Base-by-base conservation (phyloP, 2,329 filamentous ascomycete species). In the Phoma herbarum region DNA sequence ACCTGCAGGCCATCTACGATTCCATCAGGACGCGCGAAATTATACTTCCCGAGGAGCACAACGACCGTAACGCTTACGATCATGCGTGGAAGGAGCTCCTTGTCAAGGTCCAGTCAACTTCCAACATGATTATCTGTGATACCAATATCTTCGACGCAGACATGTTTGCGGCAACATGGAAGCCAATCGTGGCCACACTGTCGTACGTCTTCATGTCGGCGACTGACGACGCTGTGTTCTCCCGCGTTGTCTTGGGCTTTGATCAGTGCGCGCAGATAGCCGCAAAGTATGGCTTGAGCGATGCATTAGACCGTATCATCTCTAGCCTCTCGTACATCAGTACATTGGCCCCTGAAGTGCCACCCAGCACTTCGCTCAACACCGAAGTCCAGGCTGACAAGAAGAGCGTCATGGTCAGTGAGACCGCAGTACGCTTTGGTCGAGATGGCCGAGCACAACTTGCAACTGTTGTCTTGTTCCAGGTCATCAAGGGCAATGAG, bases 161-260 rank as follows among this genome's bases (percentile, higher is more conserved):
- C 74, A 97, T 99, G 92, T 99, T 99, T 76, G 88, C 90, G 57
- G 90, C 93, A 22, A 97, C 93, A 0, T 99, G 96, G 95, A 93
- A 88, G 74, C 94, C 96, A 0, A 93, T 99, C 48, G 85, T 99
- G 35, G 93, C 95, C 3, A 98, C 96, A 0, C 82, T 99, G 53
- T 96, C 95, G 12, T 99, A 98, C 73, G 95, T 99, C 3, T 99
- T 99, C 81, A 96, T 98, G 90, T 98, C 94, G 33, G 96, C 96
- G 16, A 96, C 93, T 0, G 96, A 99, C 72, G 95, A 99, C 75
- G 87, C 94, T 0, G 95, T 99, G 3, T 99, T 97, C 74, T 92
- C 92, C 33, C 88, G 95, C 59, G 91, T 99, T 18, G 92, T 98
- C 26, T 91, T 91, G 46, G 95, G 95, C 1, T 99, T 99, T 71